Evolutionary conservation across 2,329 filamentous ascomycete genomes (phyloP), one percentile per base, ranked within the genome.

Genomic region (Penicillium sp.): DNA sequence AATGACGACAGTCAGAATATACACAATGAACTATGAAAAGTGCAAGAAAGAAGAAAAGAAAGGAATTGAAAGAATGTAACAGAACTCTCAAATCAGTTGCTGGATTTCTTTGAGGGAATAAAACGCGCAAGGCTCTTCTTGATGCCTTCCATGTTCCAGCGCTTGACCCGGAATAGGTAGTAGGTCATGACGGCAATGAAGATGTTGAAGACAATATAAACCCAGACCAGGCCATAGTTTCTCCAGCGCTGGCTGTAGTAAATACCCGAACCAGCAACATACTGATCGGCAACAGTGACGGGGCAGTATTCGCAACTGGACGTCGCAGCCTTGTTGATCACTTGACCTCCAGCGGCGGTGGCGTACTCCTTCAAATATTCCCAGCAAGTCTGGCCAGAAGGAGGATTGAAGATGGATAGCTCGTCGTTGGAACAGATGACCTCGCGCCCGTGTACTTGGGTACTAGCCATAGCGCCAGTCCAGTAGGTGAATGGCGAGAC

Each of bases 361-460:
- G 86, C 81, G 63, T 84, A 89, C 0, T 68, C 21, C 0, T 58
- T 44, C 64, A 91, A 72, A 69, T 90, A 93, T 11, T 83, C 65
- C 0, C 59, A 66, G 67, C 90, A 93, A 0, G 83, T 89, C 67
- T 78, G 61, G 19, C 81, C 80, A 0, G 61, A 60, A 0, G 84
- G 81, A 0, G 91, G 87, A 3, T 84, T 69, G 67, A 96, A 88
- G 31, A 75, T 69, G 8, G 91, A 76, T 54, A 85, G 82, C 70
- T 96, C 93, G 66, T 88, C 88, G 4, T 71, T 59, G 0, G 88
- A 86, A 73, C 92, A 96, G 0, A 71, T 61, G 19, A 93, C 85
- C 0, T 76, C 46, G 0, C 85, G 86, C 66, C 89, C 87, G 37
- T 89, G 89, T 1, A 96, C 78, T 8, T 85, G 90, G 1, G 84